These are phyloP conservation scores for Phoma sp. DNA, from an alignment of 2,329 filamentous ascomycete genomes.

Conservation along the genomic window DNA sequence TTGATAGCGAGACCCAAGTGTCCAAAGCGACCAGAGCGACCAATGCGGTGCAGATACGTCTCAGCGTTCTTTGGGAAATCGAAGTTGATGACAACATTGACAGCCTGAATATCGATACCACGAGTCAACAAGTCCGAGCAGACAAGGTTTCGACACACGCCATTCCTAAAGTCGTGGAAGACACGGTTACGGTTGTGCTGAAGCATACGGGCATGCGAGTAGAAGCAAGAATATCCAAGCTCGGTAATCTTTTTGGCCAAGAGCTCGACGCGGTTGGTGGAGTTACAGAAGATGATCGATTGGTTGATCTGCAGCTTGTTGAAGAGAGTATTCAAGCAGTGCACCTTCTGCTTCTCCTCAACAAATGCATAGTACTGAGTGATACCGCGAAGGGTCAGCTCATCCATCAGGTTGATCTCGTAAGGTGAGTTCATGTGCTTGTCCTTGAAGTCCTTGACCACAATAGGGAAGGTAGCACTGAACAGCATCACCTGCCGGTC, in stretches of 20 bases:
- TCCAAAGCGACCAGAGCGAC: constrained; percentile 94
- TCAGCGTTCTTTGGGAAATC: constrained; percentile 99
- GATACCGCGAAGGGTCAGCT: constrained; percentile 95
- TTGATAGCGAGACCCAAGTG: constrained; percentile 98
- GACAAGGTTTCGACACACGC: constrained; percentile 95
- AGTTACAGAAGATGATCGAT: constrained; percentile 99
- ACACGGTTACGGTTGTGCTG: constrained; percentile 97
- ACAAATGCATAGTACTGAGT: constrained; percentile 99
- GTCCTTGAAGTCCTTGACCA: constrained; percentile 97
- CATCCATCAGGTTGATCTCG: constrained; percentile 99
- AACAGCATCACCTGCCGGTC: constrained; percentile 99
- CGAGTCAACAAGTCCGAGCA: constrained; percentile 97
- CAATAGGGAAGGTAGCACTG: constrained; percentile 95
- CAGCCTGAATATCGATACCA: constrained; percentile 98
- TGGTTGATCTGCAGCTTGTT: constrained; percentile 99
- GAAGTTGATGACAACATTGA: constrained; percentile 99
- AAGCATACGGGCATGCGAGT: constrained; percentile 97
- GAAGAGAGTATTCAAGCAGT: constrained; percentile 98
- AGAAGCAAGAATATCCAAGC: constrained; percentile 98
- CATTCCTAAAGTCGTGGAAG: constrained; percentile 98
- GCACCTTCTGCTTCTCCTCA: constrained; percentile 98
- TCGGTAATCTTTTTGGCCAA: constrained; percentile 99
- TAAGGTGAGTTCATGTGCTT: constrained; percentile 97
- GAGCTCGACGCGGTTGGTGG: constrained; percentile 95
- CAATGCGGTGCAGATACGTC: constrained; percentile 97